Percentiles rank a stretch among this genome's conserved stretches.
phyloP scores from a whole-genome alignment of 768 basidiomycete genomes.

The Mycena albidolilacea region DNA sequence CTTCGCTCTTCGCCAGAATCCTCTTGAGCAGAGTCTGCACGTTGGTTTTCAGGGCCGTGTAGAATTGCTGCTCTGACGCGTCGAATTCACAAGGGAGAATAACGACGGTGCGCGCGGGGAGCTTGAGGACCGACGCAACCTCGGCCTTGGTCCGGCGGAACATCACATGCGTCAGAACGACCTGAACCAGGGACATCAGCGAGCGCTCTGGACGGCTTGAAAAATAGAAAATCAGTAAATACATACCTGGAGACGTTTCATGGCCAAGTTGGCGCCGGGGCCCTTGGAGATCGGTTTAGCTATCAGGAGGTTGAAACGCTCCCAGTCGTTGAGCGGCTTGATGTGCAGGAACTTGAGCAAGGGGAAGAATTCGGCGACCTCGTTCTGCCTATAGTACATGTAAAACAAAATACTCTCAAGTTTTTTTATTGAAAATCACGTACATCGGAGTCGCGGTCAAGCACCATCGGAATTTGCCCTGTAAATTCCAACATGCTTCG shows the following conservation, averaged over 20 bases:
- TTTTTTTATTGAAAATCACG: conserved; percentile 34
- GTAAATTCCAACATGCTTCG: conserved; percentile 80
- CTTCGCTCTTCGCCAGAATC: conserved; percentile 61
- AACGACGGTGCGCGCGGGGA: conserved; percentile 81
- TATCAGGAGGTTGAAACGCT: conserved; percentile 84
- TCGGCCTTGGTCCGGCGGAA: conserved; percentile 87
- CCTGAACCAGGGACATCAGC: conserved; percentile 38
- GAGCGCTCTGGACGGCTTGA: not conserved
- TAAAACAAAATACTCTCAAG: not conserved
- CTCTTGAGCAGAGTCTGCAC: conserved; percentile 77
- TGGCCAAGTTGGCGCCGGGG: conserved; percentile 69
- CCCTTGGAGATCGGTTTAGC: conserved; percentile 83
- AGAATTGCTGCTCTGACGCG: conserved; percentile 83
- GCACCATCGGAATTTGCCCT: conserved; percentile 88
- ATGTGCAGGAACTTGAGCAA: conserved; percentile 91
- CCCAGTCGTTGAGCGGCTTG: conserved; percentile 85
- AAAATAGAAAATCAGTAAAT: not conserved
- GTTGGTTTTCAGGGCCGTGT: conserved; percentile 76
- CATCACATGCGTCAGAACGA: conserved; percentile 90
- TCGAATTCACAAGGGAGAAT: conserved; percentile 86
- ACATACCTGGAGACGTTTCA: conserved; percentile 82
- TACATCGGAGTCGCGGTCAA: conserved; percentile 88
- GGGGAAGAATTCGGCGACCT: conserved; percentile 62
- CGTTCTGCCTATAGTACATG: conserved; percentile 22
- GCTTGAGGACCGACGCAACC: conserved; percentile 77